Evolutionary conservation across 345 rosid genomes (phyloP), one percentile per base, ranked within the genome.

Genomic region (Garcia nutans): DNA sequence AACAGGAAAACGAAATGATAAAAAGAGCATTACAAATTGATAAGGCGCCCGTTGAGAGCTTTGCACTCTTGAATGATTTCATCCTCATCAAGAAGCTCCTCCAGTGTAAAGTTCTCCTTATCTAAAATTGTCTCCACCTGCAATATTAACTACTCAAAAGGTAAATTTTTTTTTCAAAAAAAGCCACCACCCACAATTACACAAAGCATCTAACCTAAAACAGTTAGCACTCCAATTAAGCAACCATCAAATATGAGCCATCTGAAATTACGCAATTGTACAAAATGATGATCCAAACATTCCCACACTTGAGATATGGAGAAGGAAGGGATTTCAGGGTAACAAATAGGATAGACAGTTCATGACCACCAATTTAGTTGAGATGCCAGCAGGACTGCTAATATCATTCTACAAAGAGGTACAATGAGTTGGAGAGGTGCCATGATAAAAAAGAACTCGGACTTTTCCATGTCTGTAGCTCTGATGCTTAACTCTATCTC

Each of bases 31-130:
- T 92, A 94, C 98, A 89, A 94, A 81, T 89, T 92, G 71, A 94
- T 88, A 76, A 94, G 97, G 61, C 97, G 94, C 33, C 91, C 89
- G 55, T 94, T 92, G 28, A 92, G 82, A 50, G 95, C 89, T 85
- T 94, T 94, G 96, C 98, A 94, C 83, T 94, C 98, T 85, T 94
- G 98, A 84, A 94, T 94, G 47, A 94, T 88, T 81, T 94, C 98
- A 84, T 92, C 98, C 87, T 94, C 98, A 24, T 92, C 95, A 70
- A 94, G 94, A 85, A 94, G 96, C 85, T 94, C 98, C 77, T 94
- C 97, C 83, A 94, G 65, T 37, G 97, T 88, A 80, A 87, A 92
- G 74, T 85, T 85, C 11, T 88, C 96, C 85, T 92, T 94, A 66
- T 94, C 98, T 86, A 94, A 86, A 84, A 94, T 88, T 63, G 95